Percentiles rank a stretch among this genome's conserved stretches.
Conservation (phyloP, 1,284 basidiomycete genomes). For the Ustilago lituana region DNA sequence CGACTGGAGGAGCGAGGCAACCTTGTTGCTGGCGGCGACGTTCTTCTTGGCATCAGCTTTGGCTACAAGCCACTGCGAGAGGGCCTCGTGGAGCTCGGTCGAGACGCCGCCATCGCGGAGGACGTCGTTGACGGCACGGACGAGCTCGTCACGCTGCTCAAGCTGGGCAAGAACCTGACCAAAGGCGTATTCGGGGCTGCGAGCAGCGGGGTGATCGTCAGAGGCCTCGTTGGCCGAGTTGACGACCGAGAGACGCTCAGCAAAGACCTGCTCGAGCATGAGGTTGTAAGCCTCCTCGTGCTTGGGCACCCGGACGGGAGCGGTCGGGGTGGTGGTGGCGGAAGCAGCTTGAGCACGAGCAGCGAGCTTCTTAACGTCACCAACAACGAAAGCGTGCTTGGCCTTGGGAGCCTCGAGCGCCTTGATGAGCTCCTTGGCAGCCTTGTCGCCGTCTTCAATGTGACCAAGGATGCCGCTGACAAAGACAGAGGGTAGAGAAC, state of each 20-base stretch:
- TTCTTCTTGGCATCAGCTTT: constrained; percentile 50
- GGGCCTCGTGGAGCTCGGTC: constrained; percentile 55
- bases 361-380: constrained; percentile 66
- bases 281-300: constrained; percentile 92
- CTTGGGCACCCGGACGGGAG: constrained; percentile 73
- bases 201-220: constrained; percentile 71
- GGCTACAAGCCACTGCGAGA: constrained; percentile 50
- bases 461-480: constrained; percentile 57
- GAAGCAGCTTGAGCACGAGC: constrained; percentile 62
- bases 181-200: constrained; percentile 90
- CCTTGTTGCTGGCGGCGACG: constrained; percentile 47
- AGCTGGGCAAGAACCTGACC: constrained; percentile 86
- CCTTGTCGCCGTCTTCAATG: constrained; percentile 49
- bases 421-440: constrained; percentile 49
- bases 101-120: constrained; percentile 48
- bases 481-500: constrained; percentile 50
- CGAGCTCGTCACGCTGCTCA: constrained; percentile 59
- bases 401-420: constrained; percentile 41
- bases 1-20: constrained; percentile 71
- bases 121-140: constrained; percentile 53
- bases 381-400: constrained; percentile 64
- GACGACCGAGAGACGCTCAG: constrained; percentile 81
- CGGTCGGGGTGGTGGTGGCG: constrained; percentile 12
- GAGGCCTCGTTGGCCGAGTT: constrained; percentile 70
- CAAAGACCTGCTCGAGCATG: constrained; percentile 84